These are phyloP conservation scores for Leccinum longicurvipes DNA, from an alignment of 768 basidiomycete genomes.

Conservation along the genomic window DNA sequence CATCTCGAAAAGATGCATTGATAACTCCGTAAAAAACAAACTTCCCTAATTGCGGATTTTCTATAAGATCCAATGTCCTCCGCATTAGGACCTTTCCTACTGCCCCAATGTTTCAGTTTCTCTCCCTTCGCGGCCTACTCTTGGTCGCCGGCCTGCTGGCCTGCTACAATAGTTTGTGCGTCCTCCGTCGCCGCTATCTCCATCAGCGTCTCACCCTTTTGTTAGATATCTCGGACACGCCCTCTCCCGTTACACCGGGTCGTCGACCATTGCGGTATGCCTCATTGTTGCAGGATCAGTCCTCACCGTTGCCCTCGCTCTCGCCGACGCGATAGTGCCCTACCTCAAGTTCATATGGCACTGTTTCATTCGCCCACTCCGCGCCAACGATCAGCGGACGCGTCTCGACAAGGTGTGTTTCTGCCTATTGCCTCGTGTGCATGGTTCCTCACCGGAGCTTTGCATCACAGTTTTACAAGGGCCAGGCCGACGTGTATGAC, in stretches of 20 bases:
- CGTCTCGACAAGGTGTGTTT: conserved; percentile 42
- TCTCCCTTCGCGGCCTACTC: conserved; percentile 19
- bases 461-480: conserved; percentile 51
- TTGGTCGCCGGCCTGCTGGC: conserved; percentile 17
- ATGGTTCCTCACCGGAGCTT: neutral
- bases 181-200: neutral
- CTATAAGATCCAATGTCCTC: conserved; percentile 7
- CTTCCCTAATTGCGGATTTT: neutral
- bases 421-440: neutral
- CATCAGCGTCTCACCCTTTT: neutral
- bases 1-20: neutral
- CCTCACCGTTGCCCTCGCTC: conserved; percentile 17
- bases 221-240: conserved; percentile 13
- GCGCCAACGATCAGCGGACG: conserved; percentile 38
- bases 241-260: conserved; percentile 30
- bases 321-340: conserved; percentile 31
- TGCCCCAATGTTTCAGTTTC: neutral
- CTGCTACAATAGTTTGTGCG: conserved; percentile 20
- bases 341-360: conserved; percentile 49
- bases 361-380: conserved; percentile 45
- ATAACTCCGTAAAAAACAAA: neutral
- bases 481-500: conserved; percentile 74
- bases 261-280: conserved; percentile 26
- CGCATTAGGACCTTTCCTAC: neutral
- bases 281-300: conserved; percentile 26